Evolutionary conservation across 345 rosid genomes (phyloP), one percentile per base, ranked within the genome.

Genomic region (Aquilaria malaccensis): DNA sequence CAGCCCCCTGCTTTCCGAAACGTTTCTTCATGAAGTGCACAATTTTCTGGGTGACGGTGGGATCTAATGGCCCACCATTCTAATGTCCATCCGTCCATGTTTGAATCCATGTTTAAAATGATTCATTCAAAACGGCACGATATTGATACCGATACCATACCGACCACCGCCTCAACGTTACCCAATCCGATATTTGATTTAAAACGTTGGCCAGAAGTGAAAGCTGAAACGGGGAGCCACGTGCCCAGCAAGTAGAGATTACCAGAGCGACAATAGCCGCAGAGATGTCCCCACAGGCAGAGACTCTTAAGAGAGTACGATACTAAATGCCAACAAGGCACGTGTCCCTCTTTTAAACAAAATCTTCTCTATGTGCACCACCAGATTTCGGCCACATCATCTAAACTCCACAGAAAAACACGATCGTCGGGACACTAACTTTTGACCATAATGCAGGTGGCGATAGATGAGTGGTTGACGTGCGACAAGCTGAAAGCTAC

Each of bases 401-500:
- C 9, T 2, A 37, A 68, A 45, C 48, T 49, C 46, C 56, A 60
- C 59, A 12, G 15, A 45, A 9, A 47, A 62, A 54, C 62, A 56
- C 69, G 54, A 70, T 58, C 61, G 37, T 58, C 3, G 56, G 31
- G 52, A 63, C 55, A 12, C 54, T 10, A 31, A 2, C 50, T 15
- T 58, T 59, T 61, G 67, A 74, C 75, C 51, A 2, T 37, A 0
- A 1, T 11, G 58, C 68, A 72, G 58, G 54, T 80, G 85, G 60
- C 76, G 0, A 9, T 0, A 3, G 0, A 0, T 7, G 2, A 68
- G 68, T 77, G 81, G 80, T 2, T 48, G 2, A 55, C 50, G 55
- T 55, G 63, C 72, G 62, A 67, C 52, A 30, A 76, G 10, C 43
- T 52, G 78, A 73, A 61, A 65, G 67, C 62, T 70, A 52, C 69